phyloP scores from a whole-genome alignment of 371 early-diverging fungal species.

The Phascolomyces articulosus region DNA sequence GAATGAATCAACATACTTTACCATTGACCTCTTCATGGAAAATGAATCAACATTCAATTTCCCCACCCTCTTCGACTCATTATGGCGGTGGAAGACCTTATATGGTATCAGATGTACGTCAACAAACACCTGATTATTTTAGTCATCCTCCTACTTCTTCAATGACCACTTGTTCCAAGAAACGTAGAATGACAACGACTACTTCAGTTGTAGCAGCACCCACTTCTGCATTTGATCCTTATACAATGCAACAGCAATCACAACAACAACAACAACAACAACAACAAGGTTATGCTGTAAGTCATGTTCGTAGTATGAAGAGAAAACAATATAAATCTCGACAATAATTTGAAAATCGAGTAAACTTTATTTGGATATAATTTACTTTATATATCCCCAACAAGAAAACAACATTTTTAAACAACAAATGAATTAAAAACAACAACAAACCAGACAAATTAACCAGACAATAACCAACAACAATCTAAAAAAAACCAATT shows the following conservation, averaged over 20 bases:
- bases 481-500: too few species aligned
- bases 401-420: too few species aligned
- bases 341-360: neutral
- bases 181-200: neutral
- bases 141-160: neutral
- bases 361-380: too few species aligned
- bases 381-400: too few species aligned
- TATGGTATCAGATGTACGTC: neutral
- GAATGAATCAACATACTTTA: conserved; percentile 7
- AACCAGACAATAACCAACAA: too few species aligned
- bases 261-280: conserved; percentile 11
- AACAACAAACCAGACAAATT: too few species aligned
- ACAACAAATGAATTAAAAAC: too few species aligned
- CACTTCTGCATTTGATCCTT: neutral
- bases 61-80: neutral
- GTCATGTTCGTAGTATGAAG: conserved; percentile 22
- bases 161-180: neutral
- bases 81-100: conserved; percentile 4
- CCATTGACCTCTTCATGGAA: conserved; percentile 14
- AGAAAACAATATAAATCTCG: conserved; percentile 13
- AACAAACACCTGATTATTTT: neutral
- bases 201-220: neutral
- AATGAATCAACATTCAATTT: neutral
- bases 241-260: neutral
- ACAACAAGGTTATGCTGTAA: conserved; percentile 20